phyloP scores from a whole-genome alignment of 2,329 filamentous ascomycete species.

The Clonostachys sp. region DNA sequence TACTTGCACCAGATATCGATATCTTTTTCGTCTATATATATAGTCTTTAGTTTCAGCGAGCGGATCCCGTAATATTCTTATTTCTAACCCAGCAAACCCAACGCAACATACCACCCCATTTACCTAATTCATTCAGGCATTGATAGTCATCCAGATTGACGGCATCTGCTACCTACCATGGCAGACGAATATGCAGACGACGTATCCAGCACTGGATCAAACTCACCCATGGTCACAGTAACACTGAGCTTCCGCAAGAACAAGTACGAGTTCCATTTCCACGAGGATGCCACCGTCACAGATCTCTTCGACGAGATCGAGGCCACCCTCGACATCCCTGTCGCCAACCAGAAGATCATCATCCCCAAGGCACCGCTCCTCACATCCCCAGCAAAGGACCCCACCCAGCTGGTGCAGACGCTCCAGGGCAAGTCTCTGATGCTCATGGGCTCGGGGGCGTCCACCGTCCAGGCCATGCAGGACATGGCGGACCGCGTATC shows the following conservation, averaged over 20 bases:
- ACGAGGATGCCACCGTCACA: slow-evolving; percentile 38
- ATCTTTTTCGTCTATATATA: too few relatives aligned
- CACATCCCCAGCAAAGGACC: slow-evolving; percentile 59
- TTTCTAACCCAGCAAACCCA: too few relatives aligned
- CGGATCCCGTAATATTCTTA: too few relatives aligned
- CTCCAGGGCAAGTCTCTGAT: slow-evolving; percentile 56
- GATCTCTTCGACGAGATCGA: slow-evolving; percentile 59
- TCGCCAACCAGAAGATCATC: slow-evolving; percentile 64
- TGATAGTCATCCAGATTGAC: too few relatives aligned
- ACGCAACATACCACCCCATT: too few relatives aligned
- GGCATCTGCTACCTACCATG: too few relatives aligned
- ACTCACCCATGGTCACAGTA: slow-evolving; percentile 30
- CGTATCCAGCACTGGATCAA: not conserved
- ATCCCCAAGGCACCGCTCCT: slow-evolving; percentile 61
- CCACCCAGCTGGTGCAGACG: slow-evolving; percentile 39
- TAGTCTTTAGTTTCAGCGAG: too few relatives aligned
- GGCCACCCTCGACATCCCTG: slow-evolving; percentile 51
- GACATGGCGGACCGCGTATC: slow-evolving; percentile 42
- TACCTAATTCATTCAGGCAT: too few relatives aligned
- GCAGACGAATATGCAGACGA: too few relatives aligned
- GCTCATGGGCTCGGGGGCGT: slow-evolving; percentile 58
- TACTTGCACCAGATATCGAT: too few relatives aligned
- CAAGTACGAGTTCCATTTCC: slow-evolving; percentile 36
- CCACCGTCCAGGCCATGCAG: slow-evolving; percentile 53
- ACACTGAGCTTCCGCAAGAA: slow-evolving; percentile 40